Percentiles rank a stretch among this genome's conserved stretches.
Conservation (phyloP, 805 yeast species). For the Millerozyma acaciae region DNA sequence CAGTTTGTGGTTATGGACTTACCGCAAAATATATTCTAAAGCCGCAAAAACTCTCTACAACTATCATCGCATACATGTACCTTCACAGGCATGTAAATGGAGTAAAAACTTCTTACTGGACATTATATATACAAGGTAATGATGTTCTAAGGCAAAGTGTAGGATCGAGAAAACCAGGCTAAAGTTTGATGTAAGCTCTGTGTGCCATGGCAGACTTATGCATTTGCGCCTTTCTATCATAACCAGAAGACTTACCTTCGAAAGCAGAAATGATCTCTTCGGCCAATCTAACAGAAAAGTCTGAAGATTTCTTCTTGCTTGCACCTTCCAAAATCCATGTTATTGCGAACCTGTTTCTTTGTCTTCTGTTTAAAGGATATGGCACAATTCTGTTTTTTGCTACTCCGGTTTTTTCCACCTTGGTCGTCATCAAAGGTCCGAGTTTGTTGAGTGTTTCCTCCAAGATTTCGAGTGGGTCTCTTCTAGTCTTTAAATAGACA, state of each 20-base stretch:
- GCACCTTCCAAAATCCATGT: slow-evolving; percentile 87
- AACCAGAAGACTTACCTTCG: slow-evolving; percentile 76
- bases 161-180: slow-evolving; percentile 8
- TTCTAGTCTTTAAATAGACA: slow-evolving; percentile 64
- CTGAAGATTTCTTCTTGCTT: slow-evolving; percentile 70
- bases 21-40: no score
- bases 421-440: slow-evolving; percentile 80
- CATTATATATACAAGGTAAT: slow-evolving; percentile 9
- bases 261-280: slow-evolving; percentile 81
- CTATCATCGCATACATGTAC: no score
- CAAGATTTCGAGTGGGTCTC: slow-evolving; percentile 76
- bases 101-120: no score
- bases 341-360: slow-evolving; percentile 83
- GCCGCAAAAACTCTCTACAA: no score
- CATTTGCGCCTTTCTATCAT: slow-evolving; percentile 75
- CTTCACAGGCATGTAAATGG: no score
- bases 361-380: slow-evolving; percentile 74
- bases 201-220: slow-evolving; percentile 86
- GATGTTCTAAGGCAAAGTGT: no score
- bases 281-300: slow-evolving; percentile 81
- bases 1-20: no score
- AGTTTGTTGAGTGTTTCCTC: slow-evolving; percentile 72
- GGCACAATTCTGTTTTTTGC: slow-evolving; percentile 84
- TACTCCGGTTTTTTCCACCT: slow-evolving; percentile 74
- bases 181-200: slow-evolving; percentile 67